Conservation (phyloP, 116 monocot genomes). For the Zostera marina region DNA sequence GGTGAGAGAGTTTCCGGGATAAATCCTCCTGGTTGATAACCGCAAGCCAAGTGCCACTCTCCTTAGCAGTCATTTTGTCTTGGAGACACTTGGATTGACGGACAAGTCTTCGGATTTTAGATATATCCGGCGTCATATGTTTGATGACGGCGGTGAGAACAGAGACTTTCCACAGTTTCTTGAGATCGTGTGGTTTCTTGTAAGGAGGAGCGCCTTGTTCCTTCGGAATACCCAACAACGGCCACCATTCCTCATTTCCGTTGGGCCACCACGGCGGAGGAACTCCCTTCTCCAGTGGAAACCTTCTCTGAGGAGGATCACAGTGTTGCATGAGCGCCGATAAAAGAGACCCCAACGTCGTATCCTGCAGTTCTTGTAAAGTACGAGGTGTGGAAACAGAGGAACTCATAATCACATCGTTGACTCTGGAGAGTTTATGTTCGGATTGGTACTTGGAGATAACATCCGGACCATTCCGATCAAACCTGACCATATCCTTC, state of each 20-base stretch:
- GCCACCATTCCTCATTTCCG: slow-evolving; percentile 75
- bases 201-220: slow-evolving; percentile 54
- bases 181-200: slow-evolving; percentile 79
- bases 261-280: slow-evolving; percentile 83
- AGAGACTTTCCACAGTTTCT: slow-evolving; percentile 70
- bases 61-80: slow-evolving; percentile 88
- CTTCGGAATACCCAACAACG: slow-evolving; percentile 27
- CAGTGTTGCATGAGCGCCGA: slow-evolving; percentile 83
- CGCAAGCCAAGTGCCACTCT: slow-evolving; percentile 51
- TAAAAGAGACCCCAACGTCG: slow-evolving; percentile 52
- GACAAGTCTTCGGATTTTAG: slow-evolving; percentile 53
- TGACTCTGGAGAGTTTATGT: slow-evolving; percentile 17
- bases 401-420: slow-evolving; percentile 14
- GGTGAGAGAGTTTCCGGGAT: slow-evolving; percentile 22
- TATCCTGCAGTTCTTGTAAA: slow-evolving; percentile 60
- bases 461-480: slow-evolving; percentile 60
- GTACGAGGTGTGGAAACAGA: slow-evolving; percentile 25
- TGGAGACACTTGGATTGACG: slow-evolving; percentile 71
- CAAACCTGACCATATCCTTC: slow-evolving; percentile 79
- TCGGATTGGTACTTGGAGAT: slow-evolving; percentile 42
- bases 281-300: slow-evolving; percentile 63
- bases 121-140: slow-evolving; percentile 65
- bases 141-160: slow-evolving; percentile 68
- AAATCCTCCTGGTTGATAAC: slow-evolving; percentile 56
- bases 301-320: slow-evolving; percentile 62